Evolutionary conservation across 371 early-diverging fungal species (phyloP), one percentile per base, ranked within the genome.

Genomic region (Dinochytrium kinnereticum): DNA sequence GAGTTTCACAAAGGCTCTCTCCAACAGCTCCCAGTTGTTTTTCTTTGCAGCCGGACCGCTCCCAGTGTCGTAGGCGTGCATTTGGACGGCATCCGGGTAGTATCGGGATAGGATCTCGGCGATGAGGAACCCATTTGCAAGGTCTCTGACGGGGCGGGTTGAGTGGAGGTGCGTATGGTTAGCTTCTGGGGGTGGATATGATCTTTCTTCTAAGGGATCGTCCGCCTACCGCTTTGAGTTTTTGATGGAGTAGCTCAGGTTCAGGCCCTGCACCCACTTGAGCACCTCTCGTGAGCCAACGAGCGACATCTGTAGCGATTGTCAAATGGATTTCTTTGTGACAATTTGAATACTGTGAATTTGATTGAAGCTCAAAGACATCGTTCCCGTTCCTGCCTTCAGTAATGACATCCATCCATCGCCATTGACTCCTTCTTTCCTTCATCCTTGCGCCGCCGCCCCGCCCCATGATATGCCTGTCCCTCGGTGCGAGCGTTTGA

Each of bases 31-130:
- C 85, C 85, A 84, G 65, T 84, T 84, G 72, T 78, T 80, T 49
- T 78, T 80, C 51, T 78, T 79, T 38, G 83, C 83, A 2, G 72
- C 75, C 13, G 74, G 61, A 1, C 80, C 82, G 21, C 76, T 81
- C 0, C 85, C 85, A 1, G 81, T 82, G 70, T 84, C 85, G 73
- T 78, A 84, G 24, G 71, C 69, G 73, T 84, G 85, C 80, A 84
- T 78, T 36, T 74, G 76, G 15, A 83, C 76, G n/a, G 79, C 78
- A 0, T 57, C 50, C 0, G 81, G 82, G 57, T 81, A 78, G 68
- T 82, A 84, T 55, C 77, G 74, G 19, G 79, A 77, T n/a, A 85
- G 77, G 31, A 85, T 83, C 64, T 85, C 86, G 21, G 84, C 86
- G 37, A 85, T 71, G 19, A 85, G 75, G 68, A 80, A 83, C 13